Evolutionary conservation across 306 rosid genomes (phyloP).

Genomic region (Hippophae tibetana): DNA sequence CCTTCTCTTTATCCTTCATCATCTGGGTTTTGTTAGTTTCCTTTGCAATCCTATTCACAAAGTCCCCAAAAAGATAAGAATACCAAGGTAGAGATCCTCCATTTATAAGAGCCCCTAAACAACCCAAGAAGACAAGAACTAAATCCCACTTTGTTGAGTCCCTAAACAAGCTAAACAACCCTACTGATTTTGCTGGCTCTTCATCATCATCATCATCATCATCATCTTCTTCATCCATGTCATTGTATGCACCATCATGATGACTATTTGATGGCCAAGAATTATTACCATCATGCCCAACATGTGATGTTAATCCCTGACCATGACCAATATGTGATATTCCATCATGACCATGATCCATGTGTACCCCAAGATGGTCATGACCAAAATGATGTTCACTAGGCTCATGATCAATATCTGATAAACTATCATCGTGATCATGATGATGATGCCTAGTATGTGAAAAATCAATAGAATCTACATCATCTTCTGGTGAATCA

Average conservation of each 20-base stretch:
- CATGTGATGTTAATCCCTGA: slow-evolving; percentile 4
- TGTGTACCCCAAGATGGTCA: too few relatives aligned
- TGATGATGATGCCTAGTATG: background rate
- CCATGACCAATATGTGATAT: slow-evolving; percentile 11
- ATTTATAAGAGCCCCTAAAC: slow-evolving; percentile 79
- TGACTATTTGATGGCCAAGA: slow-evolving; percentile 10
- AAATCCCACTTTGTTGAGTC: slow-evolving; percentile 70
- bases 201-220: slow-evolving; percentile 33
- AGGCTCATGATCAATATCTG: too few relatives aligned
- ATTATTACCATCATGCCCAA: slow-evolving; percentile 6
- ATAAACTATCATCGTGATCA: too few relatives aligned
- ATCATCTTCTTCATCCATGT: slow-evolving; percentile 28
- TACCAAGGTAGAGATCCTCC: slow-evolving; percentile 89
- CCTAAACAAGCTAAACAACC: slow-evolving; percentile 66
- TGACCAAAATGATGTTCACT: too few relatives aligned
- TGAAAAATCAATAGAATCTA: background rate
- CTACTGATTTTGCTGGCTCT: slow-evolving; percentile 42
- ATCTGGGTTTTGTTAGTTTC: slow-evolving; percentile 31
- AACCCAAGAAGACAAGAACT: slow-evolving; percentile 65
- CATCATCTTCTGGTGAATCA: slow-evolving; percentile 19
- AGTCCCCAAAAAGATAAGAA: slow-evolving; percentile 63
- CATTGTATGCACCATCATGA: background rate
- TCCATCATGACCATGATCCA: slow-evolving; percentile 6
- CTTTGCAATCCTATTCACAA: slow-evolving; percentile 50
- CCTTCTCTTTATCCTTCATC: slow-evolving; percentile 54